Conservation (phyloP, 2,329 filamentous ascomycete genomes). For the Gaeumannomyces tritici region DNA sequence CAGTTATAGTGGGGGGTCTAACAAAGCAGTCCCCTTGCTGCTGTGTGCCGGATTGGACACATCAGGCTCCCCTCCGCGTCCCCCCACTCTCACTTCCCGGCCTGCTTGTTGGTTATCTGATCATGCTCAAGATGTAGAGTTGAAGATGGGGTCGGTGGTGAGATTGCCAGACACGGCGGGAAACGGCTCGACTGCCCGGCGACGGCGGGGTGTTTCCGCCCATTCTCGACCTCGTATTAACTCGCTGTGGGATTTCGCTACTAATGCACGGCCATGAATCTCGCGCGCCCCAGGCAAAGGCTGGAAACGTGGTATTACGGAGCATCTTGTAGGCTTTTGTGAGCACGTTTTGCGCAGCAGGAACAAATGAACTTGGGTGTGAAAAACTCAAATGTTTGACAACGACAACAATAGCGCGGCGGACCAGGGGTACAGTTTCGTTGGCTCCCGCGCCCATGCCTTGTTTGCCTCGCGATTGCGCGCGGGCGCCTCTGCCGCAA, state of each 20-base stretch:
- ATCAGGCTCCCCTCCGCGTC: background rate
- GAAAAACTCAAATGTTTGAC: background rate
- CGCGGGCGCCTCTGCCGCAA: background rate
- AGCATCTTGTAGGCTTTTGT: background rate
- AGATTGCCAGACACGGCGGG: too few species aligned
- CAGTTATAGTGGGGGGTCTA: too few species aligned
- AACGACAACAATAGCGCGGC: too few species aligned
- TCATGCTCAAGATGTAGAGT: too few species aligned
- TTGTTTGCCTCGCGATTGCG: background rate
- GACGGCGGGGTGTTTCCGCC: background rate
- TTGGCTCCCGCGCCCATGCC: background rate
- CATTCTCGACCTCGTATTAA: background rate
- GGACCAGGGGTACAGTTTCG: background rate
- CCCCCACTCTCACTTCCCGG: background rate
- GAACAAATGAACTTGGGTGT: too few species aligned
- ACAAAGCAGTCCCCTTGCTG: background rate
- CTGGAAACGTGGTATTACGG: background rate
- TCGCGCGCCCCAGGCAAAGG: background rate
- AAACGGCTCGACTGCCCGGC: too few species aligned
- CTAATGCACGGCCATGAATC: background rate
- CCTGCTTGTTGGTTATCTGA: background rate
- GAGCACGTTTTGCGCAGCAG: too few species aligned
- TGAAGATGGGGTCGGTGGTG: too few species aligned
- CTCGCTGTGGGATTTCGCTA: background rate
- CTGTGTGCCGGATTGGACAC: background rate